Evolutionary conservation across 2,329 filamentous ascomycete species (phyloP).

Genomic region (Plectosphaerella plurivora): DNA sequence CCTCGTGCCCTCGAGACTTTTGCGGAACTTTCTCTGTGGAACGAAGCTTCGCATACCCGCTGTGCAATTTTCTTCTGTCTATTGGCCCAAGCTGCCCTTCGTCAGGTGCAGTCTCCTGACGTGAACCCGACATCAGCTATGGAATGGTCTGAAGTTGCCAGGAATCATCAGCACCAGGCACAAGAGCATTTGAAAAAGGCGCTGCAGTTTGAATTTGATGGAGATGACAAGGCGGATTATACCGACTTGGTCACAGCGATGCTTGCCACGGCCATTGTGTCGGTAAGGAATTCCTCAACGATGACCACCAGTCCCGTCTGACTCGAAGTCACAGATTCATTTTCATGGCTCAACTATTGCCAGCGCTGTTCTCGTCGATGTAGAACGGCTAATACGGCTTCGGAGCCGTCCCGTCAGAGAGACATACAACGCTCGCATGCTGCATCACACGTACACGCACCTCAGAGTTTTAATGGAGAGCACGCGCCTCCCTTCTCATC

Average conservation of each 20-base stretch:
- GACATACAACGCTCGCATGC: conserved; percentile 33
- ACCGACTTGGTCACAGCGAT: conserved; percentile 40
- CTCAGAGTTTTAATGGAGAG: conserved; percentile 41
- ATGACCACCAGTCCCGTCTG: no score
- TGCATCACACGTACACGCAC: conserved; percentile 43
- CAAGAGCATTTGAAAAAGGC: conserved; percentile 26
- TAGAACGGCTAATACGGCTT: conserved; percentile 35
- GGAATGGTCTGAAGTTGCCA: conserved; percentile 22
- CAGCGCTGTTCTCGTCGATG: conserved; percentile 27
- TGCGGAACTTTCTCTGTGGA: conserved; percentile 35
- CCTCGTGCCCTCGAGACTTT: conserved; percentile 35
- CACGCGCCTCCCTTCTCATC: conserved; percentile 5
- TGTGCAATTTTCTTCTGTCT: conserved; percentile 32
- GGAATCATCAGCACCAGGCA: conserved; percentile 21
- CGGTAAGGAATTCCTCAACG: conserved; percentile 4
- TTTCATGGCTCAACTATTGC: conserved; percentile 8
- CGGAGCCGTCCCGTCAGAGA: conserved; percentile 31
- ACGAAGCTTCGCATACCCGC: conserved; percentile 29
- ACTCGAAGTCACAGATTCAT: not conserved
- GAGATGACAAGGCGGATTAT: conserved; percentile 31
- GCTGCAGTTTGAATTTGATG: conserved; percentile 24
- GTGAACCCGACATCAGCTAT: conserved; percentile 7
- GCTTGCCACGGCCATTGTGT: conserved; percentile 20
- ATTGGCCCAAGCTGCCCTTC: conserved; percentile 37
- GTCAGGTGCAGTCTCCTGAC: conserved; percentile 20